Percentiles rank a stretch among this genome's conserved stretches.
These are phyloP conservation scores for Nemania sp. DNA, from an alignment of 2,329 filamentous ascomycete species.

Conservation along the genomic window DNA sequence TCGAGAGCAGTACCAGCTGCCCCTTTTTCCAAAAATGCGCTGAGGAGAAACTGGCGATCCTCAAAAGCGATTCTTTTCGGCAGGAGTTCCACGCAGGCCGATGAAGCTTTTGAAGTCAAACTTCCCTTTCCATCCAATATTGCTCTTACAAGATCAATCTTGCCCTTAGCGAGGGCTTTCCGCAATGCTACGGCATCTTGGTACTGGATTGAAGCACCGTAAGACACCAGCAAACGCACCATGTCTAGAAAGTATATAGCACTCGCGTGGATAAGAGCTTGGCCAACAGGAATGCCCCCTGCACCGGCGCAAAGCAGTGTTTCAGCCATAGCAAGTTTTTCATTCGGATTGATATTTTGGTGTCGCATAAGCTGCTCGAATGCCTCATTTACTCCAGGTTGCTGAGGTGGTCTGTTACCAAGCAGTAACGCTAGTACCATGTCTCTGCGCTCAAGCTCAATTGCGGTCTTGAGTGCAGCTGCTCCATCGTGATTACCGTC, in stretches of 20 bases:
- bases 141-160: conserved; percentile 51
- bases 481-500: conserved; percentile 57
- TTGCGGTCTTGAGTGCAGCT: conserved; percentile 55
- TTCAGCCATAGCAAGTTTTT: conserved; percentile 57
- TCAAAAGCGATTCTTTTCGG: conserved; percentile 51
- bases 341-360: conserved; percentile 49
- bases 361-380: conserved; percentile 53
- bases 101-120: conserved; percentile 51
- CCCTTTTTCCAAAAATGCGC: conserved; percentile 53
- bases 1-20: conserved; percentile 52
- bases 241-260: conserved; percentile 57
- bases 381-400: conserved; percentile 52
- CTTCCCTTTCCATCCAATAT: conserved; percentile 50
- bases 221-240: conserved; percentile 54
- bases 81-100: conserved; percentile 53
- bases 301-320: conserved; percentile 62
- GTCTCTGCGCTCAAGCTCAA: conserved; percentile 54
- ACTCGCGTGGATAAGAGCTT: conserved; percentile 53
- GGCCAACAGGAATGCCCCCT: conserved; percentile 52
- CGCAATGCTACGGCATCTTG: conserved; percentile 54
- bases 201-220: conserved; percentile 59
- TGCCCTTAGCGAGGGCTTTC: conserved; percentile 51
- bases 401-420: conserved; percentile 55
- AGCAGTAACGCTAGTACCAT: conserved; percentile 59
- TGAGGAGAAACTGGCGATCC: conserved; percentile 49